These are phyloP conservation scores for Limonium bicolor DNA, from an alignment of 148 eudicot species.

Conservation along the genomic window DNA sequence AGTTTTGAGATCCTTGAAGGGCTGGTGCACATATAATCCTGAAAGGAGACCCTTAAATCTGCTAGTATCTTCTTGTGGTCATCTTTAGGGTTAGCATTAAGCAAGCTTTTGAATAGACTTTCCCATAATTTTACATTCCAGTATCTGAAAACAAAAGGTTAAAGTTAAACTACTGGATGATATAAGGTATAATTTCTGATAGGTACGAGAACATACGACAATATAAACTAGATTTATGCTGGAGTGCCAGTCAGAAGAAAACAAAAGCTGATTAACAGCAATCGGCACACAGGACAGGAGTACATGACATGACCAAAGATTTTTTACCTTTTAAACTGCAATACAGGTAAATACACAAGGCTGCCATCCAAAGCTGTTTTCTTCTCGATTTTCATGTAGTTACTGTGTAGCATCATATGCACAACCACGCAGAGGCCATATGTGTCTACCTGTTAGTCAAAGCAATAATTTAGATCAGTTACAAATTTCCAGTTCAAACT, in stretches of 20 bases:
- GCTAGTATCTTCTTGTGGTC: conserved; percentile 33
- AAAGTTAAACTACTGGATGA: too few relatives aligned
- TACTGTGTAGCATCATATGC: conserved; percentile 84
- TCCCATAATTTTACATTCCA: conserved; percentile 68
- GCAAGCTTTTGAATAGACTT: conserved; percentile 51
- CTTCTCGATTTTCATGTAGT: conserved; percentile 74
- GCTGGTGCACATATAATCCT: conserved; percentile 47
- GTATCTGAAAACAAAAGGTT: conserved; percentile 31
- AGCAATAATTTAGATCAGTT: neutral
- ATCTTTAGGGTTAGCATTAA: conserved; percentile 38
- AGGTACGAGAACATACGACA: neutral
- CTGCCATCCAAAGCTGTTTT: conserved; percentile 36
- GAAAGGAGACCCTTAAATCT: conserved; percentile 51
- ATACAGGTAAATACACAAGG: conserved; percentile 37
- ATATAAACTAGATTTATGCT: neutral
- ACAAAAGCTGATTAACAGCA: neutral
- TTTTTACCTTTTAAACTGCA: conserved; percentile 64
- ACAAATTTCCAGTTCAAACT: neutral
- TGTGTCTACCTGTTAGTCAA: conserved; percentile 47
- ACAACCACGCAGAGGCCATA: conserved; percentile 86
- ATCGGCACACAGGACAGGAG: neutral
- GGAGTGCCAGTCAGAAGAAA: neutral
- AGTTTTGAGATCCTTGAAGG: conserved; percentile 51
- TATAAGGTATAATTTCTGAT: neutral
- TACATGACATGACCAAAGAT: too few relatives aligned